Conservation (phyloP, 495 filamentous ascomycete species). For the Tuber umbilicatum region DNA sequence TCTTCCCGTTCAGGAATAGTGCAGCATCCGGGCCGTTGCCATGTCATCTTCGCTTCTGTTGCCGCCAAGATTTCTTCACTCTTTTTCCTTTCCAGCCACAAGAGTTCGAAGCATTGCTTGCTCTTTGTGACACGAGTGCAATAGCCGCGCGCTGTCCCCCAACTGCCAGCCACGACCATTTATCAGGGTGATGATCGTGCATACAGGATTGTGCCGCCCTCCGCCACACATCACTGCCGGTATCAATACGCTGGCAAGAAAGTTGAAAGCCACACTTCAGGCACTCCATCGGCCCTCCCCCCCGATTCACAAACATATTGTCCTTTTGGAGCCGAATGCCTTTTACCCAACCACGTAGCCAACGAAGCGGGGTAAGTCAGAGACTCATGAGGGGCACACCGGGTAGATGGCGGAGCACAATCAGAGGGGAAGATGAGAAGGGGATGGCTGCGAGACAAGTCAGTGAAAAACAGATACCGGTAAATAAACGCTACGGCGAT, state of each 20-base stretch:
- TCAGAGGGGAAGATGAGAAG: background rate
- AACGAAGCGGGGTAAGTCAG: background rate
- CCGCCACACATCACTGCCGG: no score
- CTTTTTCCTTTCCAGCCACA: background rate
- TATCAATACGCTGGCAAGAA: background rate
- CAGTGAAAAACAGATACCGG: background rate
- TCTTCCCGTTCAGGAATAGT: background rate
- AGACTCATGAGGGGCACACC: background rate
- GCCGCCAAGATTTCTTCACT: background rate
- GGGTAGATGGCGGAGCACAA: background rate
- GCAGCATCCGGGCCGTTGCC: background rate
- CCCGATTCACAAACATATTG: background rate
- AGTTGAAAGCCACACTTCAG: background rate
- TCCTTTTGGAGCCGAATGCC: background rate
- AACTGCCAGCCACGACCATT: no score
- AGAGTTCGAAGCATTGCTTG: no score
- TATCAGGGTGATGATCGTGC: background rate
- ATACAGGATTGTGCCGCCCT: background rate
- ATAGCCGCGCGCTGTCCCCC: no score
- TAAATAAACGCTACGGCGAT: no score
- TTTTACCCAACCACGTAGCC: background rate
- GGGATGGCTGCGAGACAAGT: no score
- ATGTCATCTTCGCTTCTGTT: background rate
- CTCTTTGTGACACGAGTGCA: no score
- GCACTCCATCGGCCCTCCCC: background rate